A percentile compares a stretch with the other conserved stretches of the same genome.
phyloP scores from a whole-genome alignment of 371 early-diverging fungal genomes.

The Circinella umbellata region DNA sequence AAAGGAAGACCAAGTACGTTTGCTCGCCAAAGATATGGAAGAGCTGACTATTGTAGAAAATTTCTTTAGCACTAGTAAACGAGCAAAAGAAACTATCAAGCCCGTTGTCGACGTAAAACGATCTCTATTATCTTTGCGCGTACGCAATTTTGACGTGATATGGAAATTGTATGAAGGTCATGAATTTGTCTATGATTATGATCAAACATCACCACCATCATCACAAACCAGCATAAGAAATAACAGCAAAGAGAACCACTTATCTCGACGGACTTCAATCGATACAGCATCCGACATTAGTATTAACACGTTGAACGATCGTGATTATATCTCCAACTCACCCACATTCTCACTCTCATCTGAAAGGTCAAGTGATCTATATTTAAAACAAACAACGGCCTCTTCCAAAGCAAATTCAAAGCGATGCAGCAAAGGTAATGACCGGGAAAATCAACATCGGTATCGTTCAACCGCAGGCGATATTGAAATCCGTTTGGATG shows the following conservation, averaged over 20 bases:
- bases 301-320: background rate
- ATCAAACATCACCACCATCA: constrained; percentile 15
- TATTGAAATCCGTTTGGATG: constrained; percentile 64
- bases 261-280: constrained; percentile 20
- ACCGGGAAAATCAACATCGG: background rate
- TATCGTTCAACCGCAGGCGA: constrained; percentile 37
- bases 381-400: background rate
- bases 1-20: constrained; percentile 34
- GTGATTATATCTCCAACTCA: background rate
- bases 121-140: constrained; percentile 53
- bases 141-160: constrained; percentile 61
- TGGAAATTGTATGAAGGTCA: constrained; percentile 72
- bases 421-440: background rate
- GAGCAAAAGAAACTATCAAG: constrained; percentile 34
- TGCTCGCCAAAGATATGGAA: constrained; percentile 33
- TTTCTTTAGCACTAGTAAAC: constrained; percentile 54
- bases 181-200: constrained; percentile 47
- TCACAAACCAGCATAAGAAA: background rate
- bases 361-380: background rate
- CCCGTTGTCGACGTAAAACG: constrained; percentile 27
- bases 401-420: background rate
- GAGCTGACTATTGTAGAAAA: constrained; percentile 64
- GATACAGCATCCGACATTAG: constrained; percentile 10
- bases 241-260: constrained; percentile 1
- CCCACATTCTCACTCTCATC: constrained; percentile 15